These are phyloP conservation scores for Geranium incanum DNA, from an alignment of 441 rosid species.

Conservation along the genomic window DNA sequence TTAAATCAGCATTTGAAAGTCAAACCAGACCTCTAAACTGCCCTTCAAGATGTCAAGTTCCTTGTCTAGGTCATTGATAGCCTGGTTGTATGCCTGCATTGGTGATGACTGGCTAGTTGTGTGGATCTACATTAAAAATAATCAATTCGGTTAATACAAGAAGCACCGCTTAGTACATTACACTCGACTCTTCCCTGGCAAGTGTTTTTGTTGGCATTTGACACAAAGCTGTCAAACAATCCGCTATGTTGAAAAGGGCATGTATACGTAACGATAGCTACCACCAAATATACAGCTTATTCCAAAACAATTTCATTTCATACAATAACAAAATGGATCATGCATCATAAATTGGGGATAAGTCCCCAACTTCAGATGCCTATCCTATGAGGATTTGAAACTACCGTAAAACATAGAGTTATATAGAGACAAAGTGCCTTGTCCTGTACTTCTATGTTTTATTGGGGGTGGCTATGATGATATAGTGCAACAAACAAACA, in stretches of 20 bases:
- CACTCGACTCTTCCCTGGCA: too few relatives aligned
- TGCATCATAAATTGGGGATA: background rate
- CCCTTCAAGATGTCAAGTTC: constrained; percentile 76
- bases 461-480: background rate
- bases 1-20: background rate
- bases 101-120: constrained; percentile 94
- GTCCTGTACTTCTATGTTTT: background rate
- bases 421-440: background rate
- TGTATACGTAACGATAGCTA: background rate
- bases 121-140: constrained; percentile 47
- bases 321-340: background rate
- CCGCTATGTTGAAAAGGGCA: background rate
- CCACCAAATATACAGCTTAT: background rate
- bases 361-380: background rate
- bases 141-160: background rate
- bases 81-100: constrained; percentile 94
- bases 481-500: background rate
- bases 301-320: background rate
- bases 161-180: background rate
- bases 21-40: constrained; percentile 52
- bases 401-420: background rate
- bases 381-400: background rate
- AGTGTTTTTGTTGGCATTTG: too few relatives aligned
- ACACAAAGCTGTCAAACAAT: background rate
- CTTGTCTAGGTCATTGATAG: constrained; percentile 83